Evolutionary conservation across 148 eudicot genomes (phyloP).

Genomic region (Diospyros kaki): DNA sequence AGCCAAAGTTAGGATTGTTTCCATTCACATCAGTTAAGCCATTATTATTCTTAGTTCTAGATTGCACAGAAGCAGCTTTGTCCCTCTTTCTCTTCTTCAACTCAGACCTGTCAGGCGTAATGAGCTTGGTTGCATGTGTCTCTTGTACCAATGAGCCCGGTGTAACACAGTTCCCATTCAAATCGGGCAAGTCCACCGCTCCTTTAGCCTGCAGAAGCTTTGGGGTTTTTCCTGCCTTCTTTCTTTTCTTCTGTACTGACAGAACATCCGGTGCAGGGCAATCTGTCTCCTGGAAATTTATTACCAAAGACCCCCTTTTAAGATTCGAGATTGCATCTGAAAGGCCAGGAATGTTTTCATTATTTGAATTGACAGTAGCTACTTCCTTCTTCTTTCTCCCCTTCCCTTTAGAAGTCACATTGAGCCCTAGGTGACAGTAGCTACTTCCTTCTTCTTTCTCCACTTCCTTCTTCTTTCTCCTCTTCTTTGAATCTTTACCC

Average conservation of each 20-base stretch:
- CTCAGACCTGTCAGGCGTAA: conserved; percentile 16
- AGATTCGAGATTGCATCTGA: conserved; percentile 26
- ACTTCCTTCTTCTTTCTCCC: conserved; percentile 32
- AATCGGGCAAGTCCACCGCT: conserved; percentile 28
- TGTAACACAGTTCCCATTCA: conserved; percentile 27
- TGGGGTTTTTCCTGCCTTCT: conserved; percentile 13
- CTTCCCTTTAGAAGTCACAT: conserved; percentile 16
- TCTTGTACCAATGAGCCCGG: conserved; percentile 16
- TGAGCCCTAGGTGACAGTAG: not conserved
- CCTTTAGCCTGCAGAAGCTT: conserved; percentile 21
- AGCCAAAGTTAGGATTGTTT: conserved; percentile 24
- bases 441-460: conserved; percentile 34
- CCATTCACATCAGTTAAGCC: conserved; percentile 12
- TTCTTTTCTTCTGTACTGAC: conserved; percentile 18
- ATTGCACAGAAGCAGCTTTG: conserved; percentile 7
- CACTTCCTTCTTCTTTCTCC: conserved; percentile 11
- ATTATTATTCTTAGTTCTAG: conserved; percentile 13
- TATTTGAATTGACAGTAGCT: conserved; percentile 9
- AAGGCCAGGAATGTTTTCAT: conserved; percentile 11
- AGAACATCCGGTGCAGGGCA: conserved; percentile 9
- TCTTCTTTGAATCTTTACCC: not conserved
- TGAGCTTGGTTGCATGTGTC: conserved; percentile 12
- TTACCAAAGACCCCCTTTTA: conserved; percentile 25
- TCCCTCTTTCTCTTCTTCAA: conserved; percentile 34
- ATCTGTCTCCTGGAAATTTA: conserved; percentile 20